Conservation (phyloP, 768 basidiomycete species). For the Hericium alpestre region DNA sequence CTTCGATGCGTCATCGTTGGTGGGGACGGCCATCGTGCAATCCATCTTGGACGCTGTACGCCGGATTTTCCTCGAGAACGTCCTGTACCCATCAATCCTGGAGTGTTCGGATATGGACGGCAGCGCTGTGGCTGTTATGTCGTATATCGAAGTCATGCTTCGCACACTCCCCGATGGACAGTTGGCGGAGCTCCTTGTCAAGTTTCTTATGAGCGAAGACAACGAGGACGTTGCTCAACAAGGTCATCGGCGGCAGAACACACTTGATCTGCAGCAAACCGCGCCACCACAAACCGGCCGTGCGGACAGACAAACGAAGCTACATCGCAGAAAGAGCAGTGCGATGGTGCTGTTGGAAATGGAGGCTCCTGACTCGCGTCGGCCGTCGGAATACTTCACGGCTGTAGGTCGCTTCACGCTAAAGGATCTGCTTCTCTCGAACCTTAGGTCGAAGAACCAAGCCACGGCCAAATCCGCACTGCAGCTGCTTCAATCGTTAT, state of each 20-base stretch:
- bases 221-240: conserved; percentile 51
- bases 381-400: conserved; percentile 73
- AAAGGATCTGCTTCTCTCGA: conserved; percentile 77
- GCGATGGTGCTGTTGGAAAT: conserved; percentile 87
- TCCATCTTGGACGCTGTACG: conserved; percentile 77
- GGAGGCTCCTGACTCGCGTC: conserved; percentile 64
- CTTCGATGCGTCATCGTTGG: conserved; percentile 49
- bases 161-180: conserved; percentile 59
- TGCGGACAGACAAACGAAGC: conserved; percentile 33
- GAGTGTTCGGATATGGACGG: conserved; percentile 90
- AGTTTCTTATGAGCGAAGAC: conserved; percentile 79
- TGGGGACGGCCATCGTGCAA: conserved; percentile 74
- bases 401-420: conserved; percentile 84
- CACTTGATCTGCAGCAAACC: conserved; percentile 30
- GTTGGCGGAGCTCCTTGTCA: conserved; percentile 60
- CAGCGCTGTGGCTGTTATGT: conserved; percentile 93
- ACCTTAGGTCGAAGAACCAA: conserved; percentile 58
- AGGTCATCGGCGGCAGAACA: conserved; percentile 28
- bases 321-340: conserved; percentile 65
- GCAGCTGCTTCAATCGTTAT: conserved; percentile 69
- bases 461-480: conserved; percentile 66
- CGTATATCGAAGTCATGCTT: conserved; percentile 85
- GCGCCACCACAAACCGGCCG: conserved; percentile 25
- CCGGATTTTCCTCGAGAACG: conserved; percentile 82
- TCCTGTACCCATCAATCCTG: conserved; percentile 84